A percentile compares a stretch with the other conserved stretches of the same genome.
Evolutionary conservation across 2,329 filamentous ascomycete species (phyloP).

Genomic region (Plenodomus biglobosus): DNA sequence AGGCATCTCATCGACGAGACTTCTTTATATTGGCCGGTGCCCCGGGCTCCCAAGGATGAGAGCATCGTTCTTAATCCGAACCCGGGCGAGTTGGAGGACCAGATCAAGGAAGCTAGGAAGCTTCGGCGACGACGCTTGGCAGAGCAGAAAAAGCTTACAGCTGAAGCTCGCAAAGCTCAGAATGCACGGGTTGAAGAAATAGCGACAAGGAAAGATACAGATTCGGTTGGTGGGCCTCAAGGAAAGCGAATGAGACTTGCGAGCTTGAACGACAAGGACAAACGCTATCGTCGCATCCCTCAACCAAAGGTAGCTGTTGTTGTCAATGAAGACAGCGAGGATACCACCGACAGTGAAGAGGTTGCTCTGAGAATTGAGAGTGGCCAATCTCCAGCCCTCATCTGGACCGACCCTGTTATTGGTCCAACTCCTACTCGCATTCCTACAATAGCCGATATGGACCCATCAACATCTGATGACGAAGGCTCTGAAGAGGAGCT

Average conservation of each 20-base stretch:
- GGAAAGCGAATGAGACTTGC: slow-evolving; percentile 25
- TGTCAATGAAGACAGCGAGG: slow-evolving; percentile 15
- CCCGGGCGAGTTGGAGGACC: slow-evolving; percentile 22
- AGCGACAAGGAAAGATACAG: slow-evolving; percentile 9
- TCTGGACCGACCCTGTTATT: slow-evolving; percentile 9
- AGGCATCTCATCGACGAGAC: slow-evolving; percentile 27
- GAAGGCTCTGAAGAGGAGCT: slow-evolving; percentile 7
- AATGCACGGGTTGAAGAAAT: slow-evolving; percentile 23
- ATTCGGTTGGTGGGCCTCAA: slow-evolving; percentile 8
- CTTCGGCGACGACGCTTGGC: slow-evolving; percentile 15
- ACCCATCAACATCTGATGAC: background rate
- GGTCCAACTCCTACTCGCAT: slow-evolving; percentile 1
- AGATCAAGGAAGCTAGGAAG: slow-evolving; percentile 22
- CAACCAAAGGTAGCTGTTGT: slow-evolving; percentile 5
- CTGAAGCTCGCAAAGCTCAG: slow-evolving; percentile 20
- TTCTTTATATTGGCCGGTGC: slow-evolving; percentile 18
- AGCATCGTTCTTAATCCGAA: slow-evolving; percentile 27
- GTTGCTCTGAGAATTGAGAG: slow-evolving; percentile 1
- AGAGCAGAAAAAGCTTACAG: slow-evolving; percentile 19
- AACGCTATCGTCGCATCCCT: slow-evolving; percentile 18
- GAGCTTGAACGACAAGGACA: slow-evolving; percentile 32
- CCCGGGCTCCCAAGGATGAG: slow-evolving; percentile 31
- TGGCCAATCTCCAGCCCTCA: slow-evolving; percentile 4
- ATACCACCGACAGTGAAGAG: slow-evolving; percentile 2
- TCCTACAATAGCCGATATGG: slow-evolving; percentile 2